These are phyloP conservation scores for Thinopyrum elongatum DNA, from an alignment of 176 grass and related monocot species.

Conservation along the genomic window DNA sequence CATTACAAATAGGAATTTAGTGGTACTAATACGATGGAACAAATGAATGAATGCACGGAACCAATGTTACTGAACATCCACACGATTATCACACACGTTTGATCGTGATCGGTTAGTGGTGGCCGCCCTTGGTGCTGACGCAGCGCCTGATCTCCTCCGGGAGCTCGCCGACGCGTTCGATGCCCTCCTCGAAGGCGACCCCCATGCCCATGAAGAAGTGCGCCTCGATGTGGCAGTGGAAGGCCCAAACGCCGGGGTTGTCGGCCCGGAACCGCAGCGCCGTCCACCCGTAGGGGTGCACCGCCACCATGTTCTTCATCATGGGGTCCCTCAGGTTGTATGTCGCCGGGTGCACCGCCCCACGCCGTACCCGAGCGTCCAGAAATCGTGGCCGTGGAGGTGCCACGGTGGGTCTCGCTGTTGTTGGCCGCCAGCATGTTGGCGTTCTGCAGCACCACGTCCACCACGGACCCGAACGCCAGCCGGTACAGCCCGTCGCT, in stretches of 20 bases:
- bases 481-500: constrained; percentile 55
- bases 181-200: constrained; percentile 68
- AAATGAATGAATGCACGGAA: neutral
- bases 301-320: constrained; percentile 69
- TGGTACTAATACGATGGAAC: neutral
- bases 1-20: too few species aligned
- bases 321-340: constrained; percentile 65
- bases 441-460: constrained; percentile 82
- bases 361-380: constrained; percentile 63
- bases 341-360: constrained; percentile 35
- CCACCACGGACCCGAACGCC: constrained; percentile 55
- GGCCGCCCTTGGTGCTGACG: constrained; percentile 25
- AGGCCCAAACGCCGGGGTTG: constrained; percentile 88
- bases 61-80: neutral
- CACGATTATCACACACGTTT: neutral
- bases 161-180: constrained; percentile 45
- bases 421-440: constrained; percentile 46
- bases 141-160: constrained; percentile 60
- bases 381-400: constrained; percentile 85
- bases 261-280: constrained; percentile 67
- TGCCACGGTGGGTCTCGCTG: constrained; percentile 93
- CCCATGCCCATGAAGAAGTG: constrained; percentile 94
- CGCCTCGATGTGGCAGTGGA: constrained; percentile 82
- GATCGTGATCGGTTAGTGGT: neutral
- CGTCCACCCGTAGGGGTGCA: constrained; percentile 73